phyloP scores from a whole-genome alignment of 768 basidiomycete species.

The Termitomyces bulborhizus region DNA sequence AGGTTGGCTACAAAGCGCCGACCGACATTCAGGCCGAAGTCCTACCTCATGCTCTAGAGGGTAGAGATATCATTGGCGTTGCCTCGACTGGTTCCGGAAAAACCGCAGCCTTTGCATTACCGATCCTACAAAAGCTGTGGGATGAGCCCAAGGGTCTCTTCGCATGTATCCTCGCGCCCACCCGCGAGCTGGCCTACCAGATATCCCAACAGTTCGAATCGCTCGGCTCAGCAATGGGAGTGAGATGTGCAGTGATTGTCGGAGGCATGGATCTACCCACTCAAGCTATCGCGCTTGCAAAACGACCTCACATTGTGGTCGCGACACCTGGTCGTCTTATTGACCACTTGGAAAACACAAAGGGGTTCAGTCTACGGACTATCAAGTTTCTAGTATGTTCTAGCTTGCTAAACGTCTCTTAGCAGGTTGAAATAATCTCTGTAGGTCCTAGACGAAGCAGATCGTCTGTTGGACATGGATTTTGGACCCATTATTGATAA shows the following conservation, averaged over 20 bases:
- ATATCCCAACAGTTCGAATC: constrained; percentile 96
- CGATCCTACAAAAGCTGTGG: constrained; percentile 95
- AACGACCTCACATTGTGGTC: constrained; percentile 90
- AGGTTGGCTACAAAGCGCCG: constrained; percentile 77
- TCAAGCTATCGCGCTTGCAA: constrained; percentile 88
- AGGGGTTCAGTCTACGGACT: constrained; percentile 84
- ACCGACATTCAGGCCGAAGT: constrained; percentile 86
- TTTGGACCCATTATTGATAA: constrained; percentile 95
- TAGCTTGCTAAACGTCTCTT: not conserved
- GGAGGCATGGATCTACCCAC: constrained; percentile 91
- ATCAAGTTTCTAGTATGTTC: constrained; percentile 80
- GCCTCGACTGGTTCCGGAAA: constrained; percentile 97
- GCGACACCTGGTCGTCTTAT: constrained; percentile 92
- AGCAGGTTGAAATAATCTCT: not conserved
- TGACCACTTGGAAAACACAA: constrained; percentile 95
- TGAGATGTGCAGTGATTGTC: constrained; percentile 86
- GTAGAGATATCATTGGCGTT: constrained; percentile 96
- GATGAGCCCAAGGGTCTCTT: constrained; percentile 91
- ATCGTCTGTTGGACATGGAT: constrained; percentile 92
- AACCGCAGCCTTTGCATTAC: constrained; percentile 94
- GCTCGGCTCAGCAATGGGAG: constrained; percentile 88
- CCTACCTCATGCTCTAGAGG: constrained; percentile 84
- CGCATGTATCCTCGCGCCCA: constrained; percentile 91
- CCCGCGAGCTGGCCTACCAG: constrained; percentile 97
- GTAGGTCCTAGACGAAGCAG: constrained; percentile 97